These are phyloP conservation scores for Isoetes taiwanensis DNA, from an alignment of 75 land plant species.

Conservation along the genomic window DNA sequence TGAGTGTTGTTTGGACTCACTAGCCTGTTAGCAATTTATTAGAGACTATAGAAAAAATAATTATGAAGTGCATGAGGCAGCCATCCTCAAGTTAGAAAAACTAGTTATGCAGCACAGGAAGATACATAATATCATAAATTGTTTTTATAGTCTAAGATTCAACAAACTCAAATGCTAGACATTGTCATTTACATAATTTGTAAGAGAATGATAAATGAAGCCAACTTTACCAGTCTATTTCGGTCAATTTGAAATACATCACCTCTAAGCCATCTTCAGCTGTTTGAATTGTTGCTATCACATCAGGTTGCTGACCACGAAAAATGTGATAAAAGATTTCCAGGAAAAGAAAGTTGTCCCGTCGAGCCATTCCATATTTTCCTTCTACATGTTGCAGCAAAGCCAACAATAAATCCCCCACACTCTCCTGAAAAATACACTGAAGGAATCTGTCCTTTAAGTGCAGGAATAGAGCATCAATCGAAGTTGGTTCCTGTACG, in stretches of 20 bases:
- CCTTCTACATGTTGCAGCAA: conserved; percentile 61
- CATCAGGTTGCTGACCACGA: conserved; percentile 66
- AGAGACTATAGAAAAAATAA: no score
- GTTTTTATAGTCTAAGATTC: no score
- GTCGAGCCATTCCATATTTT: conserved; percentile 32
- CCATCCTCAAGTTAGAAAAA: not conserved
- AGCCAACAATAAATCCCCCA: conserved; percentile 78
- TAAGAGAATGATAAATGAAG: no score
- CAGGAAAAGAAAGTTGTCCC: conserved; percentile 69
- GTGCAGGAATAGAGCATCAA: conserved; percentile 34
- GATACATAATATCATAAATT: not conserved
- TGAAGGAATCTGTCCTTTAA: conserved; percentile 68
- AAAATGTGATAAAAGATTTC: conserved; percentile 73
- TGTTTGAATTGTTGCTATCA: no score
- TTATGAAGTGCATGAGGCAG: conserved; percentile 16
- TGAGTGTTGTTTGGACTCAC: conserved; percentile 15
- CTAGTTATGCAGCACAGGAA: not conserved
- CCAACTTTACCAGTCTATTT: no score
- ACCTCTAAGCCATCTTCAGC: no score
- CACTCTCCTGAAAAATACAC: conserved; percentile 72
- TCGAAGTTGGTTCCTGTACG: conserved; percentile 48
- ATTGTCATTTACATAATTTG: no score
- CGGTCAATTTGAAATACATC: no score
- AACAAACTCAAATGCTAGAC: no score
- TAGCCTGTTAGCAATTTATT: no score